Percentiles rank a stretch among this genome's conserved stretches.
Evolutionary conservation across 805 yeast species (phyloP).

Genomic region (Ogataea siamensis): DNA sequence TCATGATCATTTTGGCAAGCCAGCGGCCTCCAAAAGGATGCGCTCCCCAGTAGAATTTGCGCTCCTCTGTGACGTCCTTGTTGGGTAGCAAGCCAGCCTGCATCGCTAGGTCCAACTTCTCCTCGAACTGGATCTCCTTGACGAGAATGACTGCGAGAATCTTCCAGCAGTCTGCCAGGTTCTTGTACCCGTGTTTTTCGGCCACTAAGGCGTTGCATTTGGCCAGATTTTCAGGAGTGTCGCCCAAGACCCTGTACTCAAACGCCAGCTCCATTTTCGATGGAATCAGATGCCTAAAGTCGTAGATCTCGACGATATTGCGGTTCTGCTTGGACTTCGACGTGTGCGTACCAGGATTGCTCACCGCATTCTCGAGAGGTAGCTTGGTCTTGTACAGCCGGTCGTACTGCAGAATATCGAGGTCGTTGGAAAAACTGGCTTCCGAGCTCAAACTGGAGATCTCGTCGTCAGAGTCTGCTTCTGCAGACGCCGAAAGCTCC

Average conservation of each 20-base stretch:
- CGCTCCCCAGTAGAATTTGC: slow-evolving; percentile 65
- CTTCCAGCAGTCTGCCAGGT: slow-evolving; percentile 75
- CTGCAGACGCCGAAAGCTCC: slow-evolving; percentile 19
- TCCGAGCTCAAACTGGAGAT: slow-evolving; percentile 39
- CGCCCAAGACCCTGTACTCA: slow-evolving; percentile 64
- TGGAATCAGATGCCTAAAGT: slow-evolving; percentile 70
- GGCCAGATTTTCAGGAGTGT: slow-evolving; percentile 62
- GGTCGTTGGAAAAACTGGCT: slow-evolving; percentile 65
- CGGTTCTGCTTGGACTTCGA: slow-evolving; percentile 32
- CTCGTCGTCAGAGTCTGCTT: slow-evolving; percentile 25
- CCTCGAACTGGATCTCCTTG: slow-evolving; percentile 38
- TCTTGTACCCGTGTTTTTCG: slow-evolving; percentile 53
- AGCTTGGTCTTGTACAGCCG: slow-evolving; percentile 47
- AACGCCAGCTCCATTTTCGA: slow-evolving; percentile 68
- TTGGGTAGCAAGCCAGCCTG: slow-evolving; percentile 15
- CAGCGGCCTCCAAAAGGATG: slow-evolving; percentile 75
- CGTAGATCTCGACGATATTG: slow-evolving; percentile 62
- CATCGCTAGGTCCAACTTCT: slow-evolving; percentile 18
- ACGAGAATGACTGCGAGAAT: slow-evolving; percentile 47
- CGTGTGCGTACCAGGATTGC: slow-evolving; percentile 27
- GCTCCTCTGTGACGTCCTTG: slow-evolving; percentile 10
- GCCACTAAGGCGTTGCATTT: slow-evolving; percentile 72
- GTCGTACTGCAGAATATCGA: slow-evolving; percentile 63
- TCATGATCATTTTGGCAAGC: slow-evolving; percentile 60
- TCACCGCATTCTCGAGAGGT: slow-evolving; percentile 47